A percentile compares a stretch with the other conserved stretches of the same genome.
Evolutionary conservation across 768 basidiomycete species (phyloP).

Genomic region (Fomitopsis pulvina): DNA sequence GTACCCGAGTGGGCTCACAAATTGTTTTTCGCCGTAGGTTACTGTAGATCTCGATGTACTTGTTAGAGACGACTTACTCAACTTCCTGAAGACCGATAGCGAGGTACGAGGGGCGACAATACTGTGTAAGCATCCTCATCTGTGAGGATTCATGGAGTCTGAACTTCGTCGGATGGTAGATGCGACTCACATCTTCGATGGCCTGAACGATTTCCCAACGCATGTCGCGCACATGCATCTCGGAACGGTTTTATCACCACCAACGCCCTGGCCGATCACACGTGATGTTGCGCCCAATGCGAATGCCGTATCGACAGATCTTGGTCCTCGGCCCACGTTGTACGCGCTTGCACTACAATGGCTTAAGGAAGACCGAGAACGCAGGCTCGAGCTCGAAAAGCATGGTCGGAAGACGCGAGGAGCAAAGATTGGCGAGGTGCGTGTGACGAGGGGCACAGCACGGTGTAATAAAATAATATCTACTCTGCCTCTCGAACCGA

Average conservation of each 20-base stretch:
- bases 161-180: conserved; percentile 38
- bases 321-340: conserved; percentile 33
- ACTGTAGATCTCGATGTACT: conserved; percentile 97
- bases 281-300: conserved; percentile 14
- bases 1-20: not conserved
- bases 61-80: conserved; percentile 86
- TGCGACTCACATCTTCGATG: conserved; percentile 97
- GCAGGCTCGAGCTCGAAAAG: conserved; percentile 52
- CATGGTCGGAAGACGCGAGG: conserved; percentile 55
- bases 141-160: conserved; percentile 4
- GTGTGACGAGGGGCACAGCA: conserved; percentile 13
- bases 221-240: conserved; percentile 89
- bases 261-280: conserved; percentile 64
- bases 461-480: not conserved
- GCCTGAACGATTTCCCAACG: conserved; percentile 85
- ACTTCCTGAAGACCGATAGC: conserved; percentile 81
- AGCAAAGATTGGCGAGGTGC: conserved; percentile 48
- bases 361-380: conserved; percentile 77
- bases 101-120: conserved; percentile 78
- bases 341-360: conserved; percentile 78
- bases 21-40: conserved; percentile 44
- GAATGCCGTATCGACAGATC: conserved; percentile 6
- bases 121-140: conserved; percentile 49
- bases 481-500: not conserved
- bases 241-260: conserved; percentile 62